Evolutionary conservation across 192 early-diverging fungal genomes (phyloP).

Genomic region (Linnemannia hyalina): DNA sequence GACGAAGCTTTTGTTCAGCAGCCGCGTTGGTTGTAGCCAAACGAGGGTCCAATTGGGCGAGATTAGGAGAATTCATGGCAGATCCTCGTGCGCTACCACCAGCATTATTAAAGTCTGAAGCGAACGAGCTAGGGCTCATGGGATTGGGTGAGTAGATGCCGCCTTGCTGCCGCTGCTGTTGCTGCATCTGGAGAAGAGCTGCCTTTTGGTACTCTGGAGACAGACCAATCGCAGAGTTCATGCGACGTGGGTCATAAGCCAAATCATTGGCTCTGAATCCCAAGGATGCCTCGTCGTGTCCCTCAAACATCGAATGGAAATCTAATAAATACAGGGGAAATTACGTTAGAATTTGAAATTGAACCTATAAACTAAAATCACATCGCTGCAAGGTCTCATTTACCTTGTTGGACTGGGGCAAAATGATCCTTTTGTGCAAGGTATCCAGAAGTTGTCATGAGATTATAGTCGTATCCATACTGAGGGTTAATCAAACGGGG

Average conservation of each 20-base stretch:
- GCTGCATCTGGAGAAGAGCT: constrained; percentile 54
- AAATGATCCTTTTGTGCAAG: constrained; percentile 38
- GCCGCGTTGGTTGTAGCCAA: constrained; percentile 37
- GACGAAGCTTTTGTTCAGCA: constrained; percentile 65
- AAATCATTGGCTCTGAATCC: constrained; percentile 51
- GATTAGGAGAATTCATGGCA: constrained; percentile 37
- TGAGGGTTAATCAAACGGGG: constrained; percentile 46
- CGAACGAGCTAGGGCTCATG: constrained; percentile 26
- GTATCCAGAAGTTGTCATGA: constrained; percentile 38
- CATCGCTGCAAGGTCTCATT: background rate
- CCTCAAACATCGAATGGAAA: constrained; percentile 50
- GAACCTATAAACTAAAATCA: background rate
- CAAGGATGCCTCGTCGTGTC: constrained; percentile 48
- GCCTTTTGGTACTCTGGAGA: constrained; percentile 59
- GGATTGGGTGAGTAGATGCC: constrained; percentile 30
- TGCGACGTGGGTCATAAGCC: constrained; percentile 49
- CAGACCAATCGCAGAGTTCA: constrained; percentile 33
- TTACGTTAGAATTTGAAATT: background rate
- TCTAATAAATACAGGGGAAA: constrained; percentile 9
- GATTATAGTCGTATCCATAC: constrained; percentile 49
- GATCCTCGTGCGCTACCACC: constrained; percentile 30
- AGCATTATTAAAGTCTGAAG: constrained; percentile 36
- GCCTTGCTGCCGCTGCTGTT: constrained; percentile 47
- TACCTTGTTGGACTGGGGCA: constrained; percentile 33
- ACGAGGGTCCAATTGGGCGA: constrained; percentile 49